Evolutionary conservation across 768 basidiomycete species (phyloP), one percentile per base, ranked within the genome.

Genomic region (Obba rivulosa): DNA sequence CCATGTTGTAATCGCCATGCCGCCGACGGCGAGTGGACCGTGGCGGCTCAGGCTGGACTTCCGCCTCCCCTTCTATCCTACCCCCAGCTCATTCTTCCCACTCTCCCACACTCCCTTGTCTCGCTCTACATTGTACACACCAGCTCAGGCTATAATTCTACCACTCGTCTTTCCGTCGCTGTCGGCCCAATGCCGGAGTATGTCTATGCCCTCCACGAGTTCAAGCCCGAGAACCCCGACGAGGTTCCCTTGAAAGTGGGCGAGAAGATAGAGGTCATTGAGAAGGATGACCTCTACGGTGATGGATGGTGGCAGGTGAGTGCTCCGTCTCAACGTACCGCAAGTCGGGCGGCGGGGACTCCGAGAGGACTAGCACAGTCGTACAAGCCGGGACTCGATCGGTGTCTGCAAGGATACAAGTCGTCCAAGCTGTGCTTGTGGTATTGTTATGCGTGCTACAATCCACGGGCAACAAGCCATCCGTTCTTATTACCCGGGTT

Each of bases 301-400:
- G 96, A 99, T 66, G 96, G 95, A 16, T 98, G 96, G 96, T 98
- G 92, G 92, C 77, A 81, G 76, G 85, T 84, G 48, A 62, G 76
- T 66, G 73, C 64, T 13, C 38, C 35, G 28, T 31, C 28, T 13
- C 13, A 31, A 7, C 13, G 17, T n/a, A 18, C 42, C 18, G 14
- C 34, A 14, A 7, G 10, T 4, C 31, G 10, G 23, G 14, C 17
- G 23, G 28, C 9, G 41, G 41, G 22, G 16, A n/a, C 3, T 18
- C n/a, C 21, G 39, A 17, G 39, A 18, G 9, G 20, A 5, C 22
- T 24, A 1, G 11, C 14, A 34, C n/a, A 14, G 8, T 21, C 20
- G 21, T 41, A 23, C n/a, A 34, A 40, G 20, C 31, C 10, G 22
- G 21, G 28, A 22, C n/a, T 38, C 43, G 28, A 20, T 11, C 39